Base-by-base conservation (phyloP, 225 moss, liverwort and hornwort genomes). In the Bryum argenteum region DNA sequence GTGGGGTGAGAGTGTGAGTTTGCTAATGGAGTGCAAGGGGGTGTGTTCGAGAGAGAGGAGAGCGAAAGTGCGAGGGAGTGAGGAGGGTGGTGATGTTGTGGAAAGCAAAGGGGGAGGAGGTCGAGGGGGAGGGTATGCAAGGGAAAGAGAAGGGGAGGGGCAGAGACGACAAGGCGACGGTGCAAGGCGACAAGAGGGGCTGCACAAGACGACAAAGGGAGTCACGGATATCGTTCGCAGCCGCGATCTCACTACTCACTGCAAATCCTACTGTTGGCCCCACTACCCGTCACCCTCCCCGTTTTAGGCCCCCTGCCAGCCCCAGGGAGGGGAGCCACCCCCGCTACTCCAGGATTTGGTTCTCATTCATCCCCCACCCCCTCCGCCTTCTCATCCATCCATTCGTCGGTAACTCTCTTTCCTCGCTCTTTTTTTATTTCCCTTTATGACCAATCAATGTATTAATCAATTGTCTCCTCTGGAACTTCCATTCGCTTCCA, bases 161-260 rank as follows among this genome's bases (percentile, higher is more conserved):
- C 60, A 73, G 77, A 78, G 70, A 55, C 39, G 78, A 82, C 78
- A 74, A 74, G 52, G 65, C 1, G 21, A 8, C 2, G 28, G 0
- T 4, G 1, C 37, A 55, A 76, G 5, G 57, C 72, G 80, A 80
- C 80, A 76, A 15, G 0, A 1, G 19, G 5, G 47, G 48, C 5
- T 33, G 65, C 20, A 50, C 70, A 61, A 78, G 39, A 50, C 74
- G 82, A 82, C 82, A 82, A 66, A 5, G 57, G 56, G 66, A 54
- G 54, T 10, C 44, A 48, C 78, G 6, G 61, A 73, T 73, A 78
- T 82, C 74, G 33, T 33, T 33, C 33, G 28, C 74, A 78, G 66
- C 58, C 0, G 48, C 40, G 50, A 75, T 75, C 74, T 75, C 58
- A 75, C 70, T 65, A 8, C 65, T 70, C 77, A 77, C 81, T 17